Evolutionary conservation across 495 filamentous ascomycete species (phyloP).

Genomic region (Annulohypoxylon nitens): DNA sequence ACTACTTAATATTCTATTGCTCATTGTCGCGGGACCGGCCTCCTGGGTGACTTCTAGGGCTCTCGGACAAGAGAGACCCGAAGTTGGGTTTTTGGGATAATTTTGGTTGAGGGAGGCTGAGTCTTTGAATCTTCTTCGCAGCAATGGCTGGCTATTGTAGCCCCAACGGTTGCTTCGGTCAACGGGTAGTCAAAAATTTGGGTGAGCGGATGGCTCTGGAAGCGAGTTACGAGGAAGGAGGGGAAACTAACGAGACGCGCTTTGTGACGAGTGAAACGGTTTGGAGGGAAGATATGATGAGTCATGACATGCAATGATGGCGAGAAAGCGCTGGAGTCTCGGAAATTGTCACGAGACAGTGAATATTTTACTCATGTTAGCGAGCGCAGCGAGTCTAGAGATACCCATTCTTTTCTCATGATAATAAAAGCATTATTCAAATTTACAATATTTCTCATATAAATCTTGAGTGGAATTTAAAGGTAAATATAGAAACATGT

Average conservation of each 20-base stretch:
- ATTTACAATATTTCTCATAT: neutral
- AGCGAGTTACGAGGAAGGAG: conserved; percentile 27
- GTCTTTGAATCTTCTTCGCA: conserved; percentile 28
- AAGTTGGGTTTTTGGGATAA: conserved; percentile 16
- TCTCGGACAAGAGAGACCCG: conserved; percentile 20
- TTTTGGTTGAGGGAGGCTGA: conserved; percentile 27
- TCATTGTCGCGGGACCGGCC: conserved; percentile 44
- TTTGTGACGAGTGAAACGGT: conserved; percentile 33
- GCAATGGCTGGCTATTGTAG: conserved; percentile 35
- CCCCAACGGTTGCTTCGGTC: conserved; percentile 22
- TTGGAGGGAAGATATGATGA: conserved; percentile 24
- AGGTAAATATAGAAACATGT: too few species aligned
- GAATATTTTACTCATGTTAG: conserved; percentile 29
- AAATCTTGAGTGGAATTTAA: neutral
- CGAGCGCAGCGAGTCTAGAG: conserved; percentile 44
- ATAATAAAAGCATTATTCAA: conserved; percentile 41
- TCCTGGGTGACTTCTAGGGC: conserved; percentile 29
- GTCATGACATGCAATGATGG: conserved; percentile 40
- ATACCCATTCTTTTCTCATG: conserved; percentile 49
- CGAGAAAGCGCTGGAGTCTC: conserved; percentile 14
- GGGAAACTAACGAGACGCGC: conserved; percentile 7
- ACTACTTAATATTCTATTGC: conserved; percentile 38
- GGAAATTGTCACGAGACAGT: conserved; percentile 41
- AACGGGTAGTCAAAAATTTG: conserved; percentile 2
- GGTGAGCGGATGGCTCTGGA: conserved; percentile 48